Conservation (phyloP, 176 grass and related monocot species). For the Aegilops longissima region DNA sequence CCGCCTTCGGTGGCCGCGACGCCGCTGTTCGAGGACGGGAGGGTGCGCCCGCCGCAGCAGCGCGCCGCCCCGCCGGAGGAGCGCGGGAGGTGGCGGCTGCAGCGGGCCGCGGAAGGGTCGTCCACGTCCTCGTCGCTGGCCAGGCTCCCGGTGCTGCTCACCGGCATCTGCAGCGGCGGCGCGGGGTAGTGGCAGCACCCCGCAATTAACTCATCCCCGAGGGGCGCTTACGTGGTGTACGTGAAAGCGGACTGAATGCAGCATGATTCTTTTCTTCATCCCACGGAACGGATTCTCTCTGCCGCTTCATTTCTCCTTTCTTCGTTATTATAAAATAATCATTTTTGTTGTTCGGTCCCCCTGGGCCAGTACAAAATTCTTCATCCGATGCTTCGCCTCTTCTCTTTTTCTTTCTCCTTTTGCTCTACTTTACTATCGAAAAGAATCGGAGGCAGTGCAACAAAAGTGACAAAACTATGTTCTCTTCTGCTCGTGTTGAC, state of each 20-base stretch:
- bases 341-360: slow-evolving; percentile 18
- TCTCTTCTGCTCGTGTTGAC: too few species aligned
- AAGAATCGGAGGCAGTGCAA: neutral
- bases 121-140: slow-evolving; percentile 24
- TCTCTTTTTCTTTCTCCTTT: neutral
- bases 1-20: slow-evolving; percentile 22
- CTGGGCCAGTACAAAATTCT: neutral
- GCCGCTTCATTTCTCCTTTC: neutral
- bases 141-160: slow-evolving; percentile 67
- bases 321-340: neutral
- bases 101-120: slow-evolving; percentile 1
- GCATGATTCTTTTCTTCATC: neutral
- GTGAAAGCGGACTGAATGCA: slow-evolving; percentile 18
- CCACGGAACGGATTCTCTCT: neutral
- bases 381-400: neutral
- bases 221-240: neutral
- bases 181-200: slow-evolving; percentile 19
- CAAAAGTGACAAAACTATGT: neutral
- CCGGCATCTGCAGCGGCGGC: slow-evolving; percentile 82
- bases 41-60: slow-evolving; percentile 45
- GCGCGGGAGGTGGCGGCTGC: slow-evolving; percentile 31
- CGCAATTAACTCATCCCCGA: neutral
- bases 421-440: neutral
- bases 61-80: neutral
- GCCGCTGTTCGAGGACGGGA: slow-evolving; percentile 72